A percentile compares a stretch with the other conserved stretches of the same genome.
phyloP scores from a whole-genome alignment of 23 red algal genomes.

The Gracilariopsis chorda region DNA sequence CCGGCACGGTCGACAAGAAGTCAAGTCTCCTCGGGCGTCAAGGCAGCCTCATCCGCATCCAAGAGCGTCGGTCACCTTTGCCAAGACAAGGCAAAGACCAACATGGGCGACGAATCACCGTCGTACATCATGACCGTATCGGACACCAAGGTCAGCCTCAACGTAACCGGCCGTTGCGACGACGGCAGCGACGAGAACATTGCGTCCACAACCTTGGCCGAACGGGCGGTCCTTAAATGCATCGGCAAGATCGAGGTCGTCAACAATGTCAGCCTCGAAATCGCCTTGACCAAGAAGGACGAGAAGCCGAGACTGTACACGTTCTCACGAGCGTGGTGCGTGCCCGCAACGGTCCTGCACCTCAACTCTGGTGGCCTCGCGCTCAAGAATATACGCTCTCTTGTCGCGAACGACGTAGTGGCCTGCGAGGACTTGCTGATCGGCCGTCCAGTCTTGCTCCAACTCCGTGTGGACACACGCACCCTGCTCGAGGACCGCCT shows the following conservation, averaged over 20 bases:
- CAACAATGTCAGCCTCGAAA: background rate
- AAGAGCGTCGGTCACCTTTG: background rate
- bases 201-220: background rate
- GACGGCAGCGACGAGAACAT: conserved; percentile 35
- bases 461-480: background rate
- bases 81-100: background rate
- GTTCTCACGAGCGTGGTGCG: background rate
- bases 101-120: background rate
- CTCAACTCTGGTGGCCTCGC: background rate
- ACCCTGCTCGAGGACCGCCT: background rate
- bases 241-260: conserved; percentile 14
- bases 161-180: conserved; percentile 16
- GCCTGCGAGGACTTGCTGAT: background rate
- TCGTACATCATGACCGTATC: conserved; percentile 15
- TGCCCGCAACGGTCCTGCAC: background rate
- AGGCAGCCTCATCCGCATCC: background rate
- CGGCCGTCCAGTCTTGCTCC: background rate
- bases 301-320: background rate
- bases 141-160: background rate
- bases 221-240: background rate
- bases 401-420: background rate
- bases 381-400: background rate
- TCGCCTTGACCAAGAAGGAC: background rate
- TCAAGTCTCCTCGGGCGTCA: background rate
- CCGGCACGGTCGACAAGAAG: background rate